These are phyloP conservation scores for Pleurotus tuber-regium DNA, from an alignment of 768 basidiomycete genomes.

Conservation along the genomic window DNA sequence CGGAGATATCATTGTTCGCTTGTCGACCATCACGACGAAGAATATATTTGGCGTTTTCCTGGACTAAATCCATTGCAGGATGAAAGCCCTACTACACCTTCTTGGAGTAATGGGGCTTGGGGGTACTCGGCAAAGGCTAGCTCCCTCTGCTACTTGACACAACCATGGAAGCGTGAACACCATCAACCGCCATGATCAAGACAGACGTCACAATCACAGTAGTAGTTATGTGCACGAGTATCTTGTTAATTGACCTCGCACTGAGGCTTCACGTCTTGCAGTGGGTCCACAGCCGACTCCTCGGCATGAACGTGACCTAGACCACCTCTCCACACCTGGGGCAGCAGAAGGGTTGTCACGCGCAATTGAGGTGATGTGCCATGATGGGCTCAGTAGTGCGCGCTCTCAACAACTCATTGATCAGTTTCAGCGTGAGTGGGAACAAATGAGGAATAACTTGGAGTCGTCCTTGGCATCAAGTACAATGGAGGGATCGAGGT, in stretches of 20 bases:
- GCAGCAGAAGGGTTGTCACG: constrained; percentile 25
- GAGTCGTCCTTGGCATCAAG: neutral
- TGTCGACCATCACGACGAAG: no score
- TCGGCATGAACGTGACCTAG: no score
- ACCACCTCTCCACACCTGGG: constrained; percentile 12
- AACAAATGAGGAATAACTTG: neutral
- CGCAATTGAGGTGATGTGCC: constrained; percentile 30
- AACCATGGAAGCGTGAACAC: neutral
- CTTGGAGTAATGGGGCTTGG: neutral
- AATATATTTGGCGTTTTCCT: constrained; percentile 3
- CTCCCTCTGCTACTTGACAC: neutral
- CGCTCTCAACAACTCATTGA: constrained; percentile 30
- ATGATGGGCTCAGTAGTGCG: constrained; percentile 22
- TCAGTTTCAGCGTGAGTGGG: constrained; percentile 23
- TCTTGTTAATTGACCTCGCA: constrained; percentile 22
- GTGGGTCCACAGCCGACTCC: no score
- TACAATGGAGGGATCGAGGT: neutral
- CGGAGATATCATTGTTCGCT: no score
- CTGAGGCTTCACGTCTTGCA: constrained; percentile 27
- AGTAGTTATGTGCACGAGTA: constrained; percentile 20
- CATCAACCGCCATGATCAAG: neutral
- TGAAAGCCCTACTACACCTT: neutral
- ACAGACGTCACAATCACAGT: neutral
- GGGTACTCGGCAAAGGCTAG: neutral
- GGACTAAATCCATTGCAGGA: neutral